A percentile compares a stretch with the other conserved stretches of the same genome.
Evolutionary conservation across 2,329 filamentous ascomycete genomes (phyloP).

Genomic region (Botrytis tulipae): DNA sequence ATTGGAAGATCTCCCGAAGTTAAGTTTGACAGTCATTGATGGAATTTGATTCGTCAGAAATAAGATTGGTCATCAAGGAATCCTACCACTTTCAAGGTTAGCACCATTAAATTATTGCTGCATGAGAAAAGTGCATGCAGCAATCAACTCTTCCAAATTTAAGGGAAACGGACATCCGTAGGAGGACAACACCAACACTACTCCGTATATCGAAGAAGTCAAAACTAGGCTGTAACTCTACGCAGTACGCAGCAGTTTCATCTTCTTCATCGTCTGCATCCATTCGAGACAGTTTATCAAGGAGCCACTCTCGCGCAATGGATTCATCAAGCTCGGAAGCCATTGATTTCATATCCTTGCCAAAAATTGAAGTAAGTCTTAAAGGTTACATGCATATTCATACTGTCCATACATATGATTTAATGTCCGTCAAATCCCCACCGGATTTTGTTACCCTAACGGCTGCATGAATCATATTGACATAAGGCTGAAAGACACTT

Average conservation of each 20-base stretch:
- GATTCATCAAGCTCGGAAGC: background rate
- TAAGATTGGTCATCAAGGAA: conserved; percentile 16
- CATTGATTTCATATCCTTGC: conserved; percentile 45
- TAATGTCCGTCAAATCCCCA: background rate
- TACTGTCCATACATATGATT: background rate
- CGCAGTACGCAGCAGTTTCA: background rate
- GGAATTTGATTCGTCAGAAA: conserved; percentile 13
- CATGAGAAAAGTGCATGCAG: background rate
- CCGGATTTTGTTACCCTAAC: background rate
- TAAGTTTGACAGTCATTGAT: background rate
- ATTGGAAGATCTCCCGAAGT: conserved; percentile 17
- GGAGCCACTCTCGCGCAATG: background rate
- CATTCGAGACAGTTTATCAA: background rate
- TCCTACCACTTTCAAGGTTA: background rate
- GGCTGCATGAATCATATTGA: conserved; percentile 19
- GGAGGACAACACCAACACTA: background rate
- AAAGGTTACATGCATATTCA: conserved; percentile 23
- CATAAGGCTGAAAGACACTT: conserved; percentile 27
- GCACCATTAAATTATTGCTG: background rate
- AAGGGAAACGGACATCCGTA: background rate
- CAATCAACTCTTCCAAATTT: background rate
- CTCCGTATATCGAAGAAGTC: background rate
- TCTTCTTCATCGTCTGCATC: background rate
- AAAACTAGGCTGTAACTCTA: background rate
- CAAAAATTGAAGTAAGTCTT: conserved; percentile 53